phyloP scores from a whole-genome alignment of 1,284 basidiomycete species.

The Austroboletus sp. region DNA sequence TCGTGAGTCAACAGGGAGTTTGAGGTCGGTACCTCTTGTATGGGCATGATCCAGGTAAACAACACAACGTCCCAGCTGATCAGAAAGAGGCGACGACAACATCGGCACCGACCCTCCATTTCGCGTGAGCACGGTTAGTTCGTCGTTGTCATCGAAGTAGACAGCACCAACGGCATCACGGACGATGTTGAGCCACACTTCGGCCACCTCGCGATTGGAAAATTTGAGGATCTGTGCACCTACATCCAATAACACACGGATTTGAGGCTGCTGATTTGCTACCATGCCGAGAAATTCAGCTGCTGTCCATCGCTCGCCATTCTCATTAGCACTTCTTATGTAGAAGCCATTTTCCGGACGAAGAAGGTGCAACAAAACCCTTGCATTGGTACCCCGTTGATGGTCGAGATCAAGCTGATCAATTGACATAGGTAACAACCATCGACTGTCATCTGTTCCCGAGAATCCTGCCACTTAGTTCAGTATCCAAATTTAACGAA shows the following conservation, averaged over 20 bases:
- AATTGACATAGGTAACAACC: background rate
- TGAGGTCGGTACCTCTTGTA: background rate
- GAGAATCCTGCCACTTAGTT: slow-evolving; percentile 2
- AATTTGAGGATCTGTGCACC: background rate
- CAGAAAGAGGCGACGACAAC: background rate
- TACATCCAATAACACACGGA: too few species aligned
- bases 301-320: too few species aligned
- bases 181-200: background rate
- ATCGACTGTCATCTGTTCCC: slow-evolving; percentile 6
- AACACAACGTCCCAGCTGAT: background rate
- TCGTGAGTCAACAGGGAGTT: background rate
- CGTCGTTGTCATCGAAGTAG: too few species aligned
- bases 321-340: too few species aligned
- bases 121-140: too few species aligned
- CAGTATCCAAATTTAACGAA: too few species aligned
- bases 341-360: too few species aligned
- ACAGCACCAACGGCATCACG: background rate
- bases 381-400: too few species aligned
- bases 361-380: too few species aligned
- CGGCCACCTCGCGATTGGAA: background rate
- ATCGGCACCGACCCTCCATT: background rate
- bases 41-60: background rate
- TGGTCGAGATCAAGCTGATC: too few species aligned
- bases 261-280: too few species aligned
- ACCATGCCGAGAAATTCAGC: too few species aligned